A percentile compares a stretch with the other conserved stretches of the same genome.
These are phyloP conservation scores for Cladophialophora yegresii DNA, from an alignment of 2,329 filamentous ascomycete species.

Conservation along the genomic window DNA sequence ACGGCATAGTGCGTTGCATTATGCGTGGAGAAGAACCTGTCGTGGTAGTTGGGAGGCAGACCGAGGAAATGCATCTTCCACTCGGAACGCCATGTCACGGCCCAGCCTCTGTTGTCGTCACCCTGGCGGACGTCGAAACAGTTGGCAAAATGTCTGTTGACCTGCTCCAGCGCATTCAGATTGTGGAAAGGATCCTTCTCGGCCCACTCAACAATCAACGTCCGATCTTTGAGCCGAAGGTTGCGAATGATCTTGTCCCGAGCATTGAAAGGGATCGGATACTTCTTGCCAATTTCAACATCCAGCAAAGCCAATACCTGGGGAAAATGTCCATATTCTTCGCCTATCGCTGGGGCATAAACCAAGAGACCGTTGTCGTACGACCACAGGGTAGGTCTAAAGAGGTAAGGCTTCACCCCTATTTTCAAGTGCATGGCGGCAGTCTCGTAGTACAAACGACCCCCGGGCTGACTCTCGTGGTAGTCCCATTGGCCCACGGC, in stretches of 20 bases:
- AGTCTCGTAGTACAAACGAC: slow-evolving; percentile 35
- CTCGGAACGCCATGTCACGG: slow-evolving; percentile 57
- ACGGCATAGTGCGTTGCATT: slow-evolving; percentile 61
- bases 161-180: slow-evolving; percentile 54
- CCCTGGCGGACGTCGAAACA: slow-evolving; percentile 55
- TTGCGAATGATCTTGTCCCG: slow-evolving; percentile 56
- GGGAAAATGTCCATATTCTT: slow-evolving; percentile 38
- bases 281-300: slow-evolving; percentile 49
- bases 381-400: slow-evolving; percentile 54
- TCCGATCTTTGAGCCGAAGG: slow-evolving; percentile 54
- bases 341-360: slow-evolving; percentile 47
- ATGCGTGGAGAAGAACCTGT: slow-evolving; percentile 66
- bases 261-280: slow-evolving; percentile 55
- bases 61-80: slow-evolving; percentile 63
- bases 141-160: slow-evolving; percentile 62
- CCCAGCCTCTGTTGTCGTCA: slow-evolving; percentile 13
- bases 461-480: slow-evolving; percentile 42
- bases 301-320: slow-evolving; percentile 52
- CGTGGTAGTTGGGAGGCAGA: slow-evolving; percentile 56
- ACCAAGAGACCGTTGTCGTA: slow-evolving; percentile 61
- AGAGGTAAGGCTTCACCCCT: slow-evolving; percentile 40
- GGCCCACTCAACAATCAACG: slow-evolving; percentile 68
- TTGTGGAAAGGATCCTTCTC: slow-evolving; percentile 56
- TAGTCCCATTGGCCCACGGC: slow-evolving; percentile 48
- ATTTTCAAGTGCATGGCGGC: slow-evolving; percentile 32